These are phyloP conservation scores for Aaosphaeria arxii DNA, from an alignment of 2,329 filamentous ascomycete species.

Conservation along the genomic window DNA sequence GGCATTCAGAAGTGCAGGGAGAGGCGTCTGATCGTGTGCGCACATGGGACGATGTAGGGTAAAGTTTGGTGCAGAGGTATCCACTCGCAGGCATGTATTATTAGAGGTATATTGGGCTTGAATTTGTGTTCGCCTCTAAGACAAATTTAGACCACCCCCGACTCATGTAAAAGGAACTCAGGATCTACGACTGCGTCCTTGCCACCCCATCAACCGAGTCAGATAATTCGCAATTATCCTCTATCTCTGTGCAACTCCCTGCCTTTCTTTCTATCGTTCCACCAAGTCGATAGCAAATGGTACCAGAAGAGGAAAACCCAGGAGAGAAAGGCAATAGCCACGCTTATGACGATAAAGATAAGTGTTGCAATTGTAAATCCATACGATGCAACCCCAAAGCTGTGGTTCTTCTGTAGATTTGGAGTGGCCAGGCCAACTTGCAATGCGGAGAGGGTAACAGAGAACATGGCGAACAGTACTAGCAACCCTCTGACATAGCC, in stretches of 20 bases:
- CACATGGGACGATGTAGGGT: too few relatives aligned
- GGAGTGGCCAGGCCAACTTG: constrained; percentile 13
- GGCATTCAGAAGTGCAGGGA: too few relatives aligned
- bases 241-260: background rate
- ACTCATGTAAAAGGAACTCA: too few relatives aligned
- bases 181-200: too few relatives aligned
- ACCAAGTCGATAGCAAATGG: constrained; percentile 3
- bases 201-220: too few relatives aligned
- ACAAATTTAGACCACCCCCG: too few relatives aligned
- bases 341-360: constrained; percentile 2
- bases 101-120: too few relatives aligned
- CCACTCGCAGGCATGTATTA: too few relatives aligned
- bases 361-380: constrained; percentile 6
- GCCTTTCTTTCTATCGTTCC: background rate
- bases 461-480: constrained; percentile 8
- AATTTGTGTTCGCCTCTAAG: too few relatives aligned
- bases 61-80: too few relatives aligned
- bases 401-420: constrained; percentile 3
- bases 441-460: constrained; percentile 9
- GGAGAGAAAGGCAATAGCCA: constrained; percentile 1
- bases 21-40: too few relatives aligned
- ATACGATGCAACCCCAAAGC: constrained; percentile 9
- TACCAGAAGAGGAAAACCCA: constrained; percentile 10
- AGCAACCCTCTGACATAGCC: constrained; percentile 11
- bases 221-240: background rate